phyloP scores from a whole-genome alignment of 768 basidiomycete genomes.

The Termitomyces sp. region DNA sequence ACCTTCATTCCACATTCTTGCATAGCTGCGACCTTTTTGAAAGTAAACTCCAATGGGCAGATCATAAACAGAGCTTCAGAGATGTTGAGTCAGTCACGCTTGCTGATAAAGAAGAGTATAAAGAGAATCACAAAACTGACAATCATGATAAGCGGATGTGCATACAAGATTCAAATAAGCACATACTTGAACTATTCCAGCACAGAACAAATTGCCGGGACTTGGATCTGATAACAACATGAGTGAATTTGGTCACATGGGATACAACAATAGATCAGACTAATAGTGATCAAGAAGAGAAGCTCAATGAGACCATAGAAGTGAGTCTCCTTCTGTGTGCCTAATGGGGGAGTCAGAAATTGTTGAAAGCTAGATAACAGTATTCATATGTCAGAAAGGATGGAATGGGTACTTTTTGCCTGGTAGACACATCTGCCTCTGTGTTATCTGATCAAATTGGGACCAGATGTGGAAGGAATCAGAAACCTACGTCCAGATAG shows the following conservation, averaged over 20 bases:
- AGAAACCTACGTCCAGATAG: slow-evolving; percentile 66
- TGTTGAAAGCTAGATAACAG: neutral
- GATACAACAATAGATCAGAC: slow-evolving; percentile 34
- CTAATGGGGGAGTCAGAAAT: slow-evolving; percentile 34
- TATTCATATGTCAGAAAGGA: slow-evolving; percentile 81
- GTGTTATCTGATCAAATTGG: slow-evolving; percentile 1
- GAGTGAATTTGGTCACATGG: neutral
- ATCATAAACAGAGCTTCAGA: slow-evolving; percentile 77
- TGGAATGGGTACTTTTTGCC: slow-evolving; percentile 81
- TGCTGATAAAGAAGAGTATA: slow-evolving; percentile 69
- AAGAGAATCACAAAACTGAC: slow-evolving; percentile 78
- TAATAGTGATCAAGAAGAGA: slow-evolving; percentile 93
- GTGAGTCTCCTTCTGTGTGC: slow-evolving; percentile 88
- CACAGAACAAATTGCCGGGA: slow-evolving; percentile 86
- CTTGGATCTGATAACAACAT: slow-evolving; percentile 62
- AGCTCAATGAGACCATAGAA: slow-evolving; percentile 92
- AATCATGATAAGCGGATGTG: slow-evolving; percentile 1
- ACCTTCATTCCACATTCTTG: slow-evolving; percentile 96
- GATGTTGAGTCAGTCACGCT: slow-evolving; percentile 57
- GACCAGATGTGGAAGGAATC: neutral
- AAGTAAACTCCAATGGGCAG: slow-evolving; percentile 76
- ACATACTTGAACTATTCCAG: slow-evolving; percentile 84
- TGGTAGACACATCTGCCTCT: slow-evolving; percentile 94
- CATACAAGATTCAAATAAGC: neutral
- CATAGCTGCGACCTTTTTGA: slow-evolving; percentile 93